phyloP scores from a whole-genome alignment of 1,284 basidiomycete genomes.

The Leccinum huronense region DNA sequence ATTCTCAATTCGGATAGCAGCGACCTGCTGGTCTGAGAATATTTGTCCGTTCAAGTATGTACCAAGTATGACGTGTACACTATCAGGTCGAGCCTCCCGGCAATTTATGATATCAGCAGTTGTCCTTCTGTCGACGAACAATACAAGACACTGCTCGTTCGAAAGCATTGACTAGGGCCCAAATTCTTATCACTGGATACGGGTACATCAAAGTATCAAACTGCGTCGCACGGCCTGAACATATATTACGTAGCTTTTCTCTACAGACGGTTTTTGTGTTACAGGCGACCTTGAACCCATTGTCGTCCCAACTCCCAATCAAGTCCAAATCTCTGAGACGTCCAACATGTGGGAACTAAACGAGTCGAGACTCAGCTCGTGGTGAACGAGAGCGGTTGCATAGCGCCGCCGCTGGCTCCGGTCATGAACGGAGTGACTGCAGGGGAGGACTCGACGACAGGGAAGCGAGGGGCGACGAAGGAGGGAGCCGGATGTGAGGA shows the following conservation, averaged over 20 bases:
- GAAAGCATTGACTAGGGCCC: too few species aligned
- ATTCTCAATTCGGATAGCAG: slow-evolving; percentile 38
- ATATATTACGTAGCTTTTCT: neutral
- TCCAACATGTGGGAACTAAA: neutral
- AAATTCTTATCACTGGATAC: too few species aligned
- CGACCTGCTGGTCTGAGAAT: slow-evolving; percentile 17
- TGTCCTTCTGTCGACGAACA: neutral
- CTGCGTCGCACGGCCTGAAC: neutral
- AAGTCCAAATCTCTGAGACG: neutral
- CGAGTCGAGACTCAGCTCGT: too few species aligned
- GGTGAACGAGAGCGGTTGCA: too few species aligned
- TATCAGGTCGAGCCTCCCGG: neutral
- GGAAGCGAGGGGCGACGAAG: too few species aligned
- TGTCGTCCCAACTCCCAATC: neutral
- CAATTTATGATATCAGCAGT: neutral
- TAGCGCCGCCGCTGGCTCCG: too few species aligned
- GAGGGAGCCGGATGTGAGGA: too few species aligned
- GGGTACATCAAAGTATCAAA: neutral
- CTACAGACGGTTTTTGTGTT: neutral
- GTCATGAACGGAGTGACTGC: too few species aligned
- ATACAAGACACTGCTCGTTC: too few species aligned
- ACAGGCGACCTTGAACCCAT: neutral
- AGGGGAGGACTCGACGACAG: too few species aligned
- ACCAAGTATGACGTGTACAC: neutral
- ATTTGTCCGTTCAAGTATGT: neutral